These are phyloP conservation scores for Alternaria atra DNA, from an alignment of 2,329 filamentous ascomycete genomes.

Conservation along the genomic window DNA sequence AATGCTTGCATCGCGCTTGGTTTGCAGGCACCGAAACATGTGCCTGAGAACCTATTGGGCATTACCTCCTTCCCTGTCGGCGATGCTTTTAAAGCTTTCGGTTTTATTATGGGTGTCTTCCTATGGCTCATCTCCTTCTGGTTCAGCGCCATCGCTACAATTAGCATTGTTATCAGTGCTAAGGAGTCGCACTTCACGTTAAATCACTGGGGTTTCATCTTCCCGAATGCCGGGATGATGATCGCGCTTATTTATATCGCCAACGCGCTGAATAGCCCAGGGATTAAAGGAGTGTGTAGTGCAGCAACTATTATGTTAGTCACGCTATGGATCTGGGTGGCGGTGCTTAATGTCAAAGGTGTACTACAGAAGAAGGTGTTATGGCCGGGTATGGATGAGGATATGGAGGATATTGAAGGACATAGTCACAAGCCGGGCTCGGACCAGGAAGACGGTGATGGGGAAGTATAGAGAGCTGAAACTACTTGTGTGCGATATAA, in stretches of 20 bases:
- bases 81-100: constrained; percentile 53
- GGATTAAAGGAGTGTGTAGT: constrained; percentile 62
- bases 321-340: constrained; percentile 63
- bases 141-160: constrained; percentile 57
- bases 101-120: constrained; percentile 55
- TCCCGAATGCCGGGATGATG: constrained; percentile 69
- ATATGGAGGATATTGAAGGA: constrained; percentile 53
- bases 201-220: constrained; percentile 67
- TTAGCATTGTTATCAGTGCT: constrained; percentile 49
- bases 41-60: constrained; percentile 47
- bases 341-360: constrained; percentile 60
- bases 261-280: constrained; percentile 60
- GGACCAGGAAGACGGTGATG: constrained; percentile 10
- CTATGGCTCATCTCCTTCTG: constrained; percentile 60
- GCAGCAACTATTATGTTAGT: constrained; percentile 65
- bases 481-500: neutral
- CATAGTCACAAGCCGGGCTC: constrained; percentile 20
- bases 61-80: constrained; percentile 45
- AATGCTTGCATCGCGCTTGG: constrained; percentile 53
- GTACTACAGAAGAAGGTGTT: constrained; percentile 59
- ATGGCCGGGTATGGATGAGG: constrained; percentile 69
- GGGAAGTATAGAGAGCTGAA: neutral
- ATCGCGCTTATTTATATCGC: constrained; percentile 64
- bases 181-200: constrained; percentile 51
- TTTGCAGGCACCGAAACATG: constrained; percentile 49